Evolutionary conservation across 1,284 basidiomycete genomes (phyloP), one percentile per base, ranked within the genome.

Genomic region (Testicularia cyperi): DNA sequence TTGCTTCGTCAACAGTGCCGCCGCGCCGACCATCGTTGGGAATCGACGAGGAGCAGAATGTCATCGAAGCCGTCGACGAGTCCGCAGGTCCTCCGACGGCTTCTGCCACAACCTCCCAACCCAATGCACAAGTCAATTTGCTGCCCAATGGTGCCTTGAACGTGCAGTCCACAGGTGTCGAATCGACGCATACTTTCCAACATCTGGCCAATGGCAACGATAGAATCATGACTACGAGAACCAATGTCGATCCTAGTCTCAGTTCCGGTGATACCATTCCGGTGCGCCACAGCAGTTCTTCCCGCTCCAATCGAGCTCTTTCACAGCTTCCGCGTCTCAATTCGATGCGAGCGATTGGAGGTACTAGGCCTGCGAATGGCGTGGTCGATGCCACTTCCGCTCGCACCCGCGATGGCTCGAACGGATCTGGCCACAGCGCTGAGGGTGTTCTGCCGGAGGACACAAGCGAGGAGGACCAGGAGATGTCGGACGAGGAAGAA

Each of bases 261-360:
- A n/a, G n/a, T n/a, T n/a, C n/a, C n/a, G n/a, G n/a, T n/a, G n/a
- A n/a, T n/a, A n/a, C n/a, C n/a, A n/a, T n/a, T n/a, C n/a, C n/a
- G n/a, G n/a, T n/a, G n/a, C n/a, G n/a, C n/a, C 19, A 15, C 16
- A 7, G 33, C 6, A 35, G 9, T 8, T 16, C 47, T 28, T 23
- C 40, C 4, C 45, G 51, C n/a, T 45, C 56, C 1, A 58, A 39
- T 28, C 27, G 43, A 24, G 52, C 54, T 10, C 44, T 70, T 19
- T 70, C 66, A 25, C 68, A 70, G 10, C 25, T 70, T 31, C 68
- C 68, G 4, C 53, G 68, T 18, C 60, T 70, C 31, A 56, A 69
- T 38, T 70, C 68, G 28, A 66, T 68, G 63, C 54, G 56, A 13
- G 42, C 49, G 18, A 43, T 56, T 18, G 24, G 38, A 3, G 21